These are phyloP conservation scores for Cytospora piceicola DNA, from an alignment of 2,329 filamentous ascomycete species.

Conservation along the genomic window DNA sequence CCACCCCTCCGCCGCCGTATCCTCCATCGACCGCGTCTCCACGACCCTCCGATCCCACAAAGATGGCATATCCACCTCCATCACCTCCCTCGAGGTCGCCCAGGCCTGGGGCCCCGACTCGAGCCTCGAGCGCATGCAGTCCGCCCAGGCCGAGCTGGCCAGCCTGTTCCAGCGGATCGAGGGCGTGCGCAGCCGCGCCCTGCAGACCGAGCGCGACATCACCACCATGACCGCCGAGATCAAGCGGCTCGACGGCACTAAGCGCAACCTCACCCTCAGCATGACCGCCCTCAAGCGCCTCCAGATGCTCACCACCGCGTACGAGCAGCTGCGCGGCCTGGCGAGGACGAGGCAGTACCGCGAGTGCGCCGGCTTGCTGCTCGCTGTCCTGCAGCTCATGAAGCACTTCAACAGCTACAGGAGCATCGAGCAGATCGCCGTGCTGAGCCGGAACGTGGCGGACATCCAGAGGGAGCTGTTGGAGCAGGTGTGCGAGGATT, in stretches of 20 bases:
- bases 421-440: constrained; percentile 97
- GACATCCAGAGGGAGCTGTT: constrained; percentile 90
- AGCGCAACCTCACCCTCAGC: constrained; percentile 92
- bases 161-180: constrained; percentile 95
- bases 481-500: constrained; percentile 99
- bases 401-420: constrained; percentile 97
- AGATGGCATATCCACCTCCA: constrained; percentile 79
- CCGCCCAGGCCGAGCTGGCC: constrained; percentile 85
- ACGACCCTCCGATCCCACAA: constrained; percentile 74
- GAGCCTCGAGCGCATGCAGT: constrained; percentile 88
- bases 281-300: constrained; percentile 97
- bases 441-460: constrained; percentile 86
- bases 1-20: constrained; percentile 81
- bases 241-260: constrained; percentile 94
- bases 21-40: constrained; percentile 76
- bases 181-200: constrained; percentile 82
- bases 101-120: constrained; percentile 87
- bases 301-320: constrained; percentile 99
- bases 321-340: constrained; percentile 87
- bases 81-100: constrained; percentile 71
- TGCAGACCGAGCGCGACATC: constrained; percentile 93
- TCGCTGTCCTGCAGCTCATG: constrained; percentile 97
- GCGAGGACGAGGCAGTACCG: constrained; percentile 88
- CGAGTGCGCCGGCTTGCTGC: constrained; percentile 90
- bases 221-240: constrained; percentile 99